phyloP scores from a whole-genome alignment of 2,329 filamentous ascomycete species.

The Gyromitra esculenta region DNA sequence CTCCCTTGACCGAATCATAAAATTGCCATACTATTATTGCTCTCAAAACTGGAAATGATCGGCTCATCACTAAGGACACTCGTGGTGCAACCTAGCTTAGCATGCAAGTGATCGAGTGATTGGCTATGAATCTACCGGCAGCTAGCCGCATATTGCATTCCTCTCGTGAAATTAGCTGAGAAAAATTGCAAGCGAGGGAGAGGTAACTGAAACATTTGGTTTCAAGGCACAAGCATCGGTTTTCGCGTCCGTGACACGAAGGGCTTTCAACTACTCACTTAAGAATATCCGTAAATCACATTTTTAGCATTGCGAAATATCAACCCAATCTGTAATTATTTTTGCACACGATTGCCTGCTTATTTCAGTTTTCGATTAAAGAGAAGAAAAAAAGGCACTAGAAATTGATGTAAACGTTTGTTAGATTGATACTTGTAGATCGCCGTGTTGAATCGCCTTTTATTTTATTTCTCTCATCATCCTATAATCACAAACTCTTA shows the following conservation, averaged over 20 bases:
- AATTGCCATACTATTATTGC: too few relatives aligned
- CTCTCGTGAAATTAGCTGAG: too few relatives aligned
- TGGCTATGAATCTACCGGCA: too few relatives aligned
- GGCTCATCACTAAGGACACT: too few relatives aligned
- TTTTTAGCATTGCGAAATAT: not conserved
- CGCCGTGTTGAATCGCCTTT: slow-evolving; percentile 20
- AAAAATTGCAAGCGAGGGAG: too few relatives aligned
- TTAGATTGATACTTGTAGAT: not conserved
- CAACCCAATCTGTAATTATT: not conserved
- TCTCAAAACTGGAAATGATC: too few relatives aligned
- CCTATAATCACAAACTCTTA: slow-evolving; percentile 9
- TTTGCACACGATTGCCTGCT: not conserved
- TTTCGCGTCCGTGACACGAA: not conserved
- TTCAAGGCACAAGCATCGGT: not conserved
- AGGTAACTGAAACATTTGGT: too few relatives aligned
- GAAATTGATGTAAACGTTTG: not conserved
- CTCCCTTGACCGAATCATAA: too few relatives aligned
- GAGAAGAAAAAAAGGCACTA: not conserved
- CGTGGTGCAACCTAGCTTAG: too few relatives aligned
- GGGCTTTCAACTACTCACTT: not conserved
- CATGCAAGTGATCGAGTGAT: too few relatives aligned
- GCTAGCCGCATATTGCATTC: too few relatives aligned
- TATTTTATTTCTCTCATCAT: slow-evolving; percentile 1
- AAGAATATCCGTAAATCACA: not conserved
- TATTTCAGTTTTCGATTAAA: not conserved